These are phyloP conservation scores for Candida broadrunensis DNA, from an alignment of 805 yeast genomes.

Conservation along the genomic window DNA sequence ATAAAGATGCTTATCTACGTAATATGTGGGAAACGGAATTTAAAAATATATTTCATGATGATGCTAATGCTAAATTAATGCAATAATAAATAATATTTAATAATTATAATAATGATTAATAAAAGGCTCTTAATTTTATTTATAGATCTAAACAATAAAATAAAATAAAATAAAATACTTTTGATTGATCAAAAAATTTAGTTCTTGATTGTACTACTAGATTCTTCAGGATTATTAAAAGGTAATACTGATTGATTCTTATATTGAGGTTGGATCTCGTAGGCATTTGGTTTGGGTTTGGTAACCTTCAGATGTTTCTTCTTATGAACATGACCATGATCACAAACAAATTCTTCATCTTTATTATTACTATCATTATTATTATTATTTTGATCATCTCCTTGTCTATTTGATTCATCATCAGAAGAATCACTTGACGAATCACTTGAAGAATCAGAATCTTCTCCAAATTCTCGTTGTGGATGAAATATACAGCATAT, in stretches of 20 bases:
- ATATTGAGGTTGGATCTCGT: constrained; percentile 80
- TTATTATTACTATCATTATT: constrained; percentile 8
- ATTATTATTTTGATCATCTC: constrained; percentile 9
- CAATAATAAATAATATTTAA: too few species aligned
- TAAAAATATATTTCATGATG: constrained; percentile 1
- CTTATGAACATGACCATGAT: constrained; percentile 7
- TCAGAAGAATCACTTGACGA: constrained; percentile 30
- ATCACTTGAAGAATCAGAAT: constrained; percentile 18
- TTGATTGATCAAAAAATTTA: too few species aligned
- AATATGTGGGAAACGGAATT: constrained; percentile 12
- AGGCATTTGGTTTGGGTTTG: constrained; percentile 64
- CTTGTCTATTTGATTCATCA: constrained; percentile 16
- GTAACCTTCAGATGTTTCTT: constrained; percentile 18
- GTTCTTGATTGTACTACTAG: background rate
- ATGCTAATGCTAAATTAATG: background rate
- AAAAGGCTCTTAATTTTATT: too few species aligned
- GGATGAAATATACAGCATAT: constrained; percentile 87
- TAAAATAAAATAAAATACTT: too few species aligned
- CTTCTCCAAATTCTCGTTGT: constrained; percentile 55
- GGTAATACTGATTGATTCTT: constrained; percentile 13
- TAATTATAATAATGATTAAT: background rate
- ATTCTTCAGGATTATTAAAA: background rate
- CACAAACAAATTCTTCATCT: constrained; percentile 15
- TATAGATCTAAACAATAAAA: too few species aligned
- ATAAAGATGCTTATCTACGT: constrained; percentile 8